Evolutionary conservation across 176 grass and related monocot genomes (phyloP).

Genomic region (Oryza glaberrima): DNA sequence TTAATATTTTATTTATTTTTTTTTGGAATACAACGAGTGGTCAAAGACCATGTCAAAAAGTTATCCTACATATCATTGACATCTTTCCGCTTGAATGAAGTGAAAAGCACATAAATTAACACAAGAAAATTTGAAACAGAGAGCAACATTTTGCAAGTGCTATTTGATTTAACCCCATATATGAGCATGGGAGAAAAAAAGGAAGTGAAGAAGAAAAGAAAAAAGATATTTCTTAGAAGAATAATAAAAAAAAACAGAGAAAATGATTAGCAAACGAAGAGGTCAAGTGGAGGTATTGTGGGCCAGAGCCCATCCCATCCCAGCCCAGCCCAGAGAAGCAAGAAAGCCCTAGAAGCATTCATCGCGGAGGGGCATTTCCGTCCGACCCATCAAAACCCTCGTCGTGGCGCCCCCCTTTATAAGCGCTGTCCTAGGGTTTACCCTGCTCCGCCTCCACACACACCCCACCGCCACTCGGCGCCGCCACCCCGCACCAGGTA

Average conservation of each 20-base stretch:
- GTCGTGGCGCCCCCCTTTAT: background rate
- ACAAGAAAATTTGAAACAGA: background rate
- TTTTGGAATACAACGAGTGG: no score
- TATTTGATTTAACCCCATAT: background rate
- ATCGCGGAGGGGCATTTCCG: slow-evolving; percentile 33
- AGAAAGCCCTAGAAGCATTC: background rate
- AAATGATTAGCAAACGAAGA: background rate
- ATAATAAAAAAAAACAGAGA: background rate
- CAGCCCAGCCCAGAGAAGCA: background rate
- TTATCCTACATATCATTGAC: background rate
- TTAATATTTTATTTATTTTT: no score
- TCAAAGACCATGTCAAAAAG: no score
- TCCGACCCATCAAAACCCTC: slow-evolving; percentile 39
- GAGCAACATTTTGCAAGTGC: background rate
- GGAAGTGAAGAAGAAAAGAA: background rate
- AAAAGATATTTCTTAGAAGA: background rate
- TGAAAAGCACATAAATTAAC: background rate
- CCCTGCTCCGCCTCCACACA: slow-evolving; percentile 12
- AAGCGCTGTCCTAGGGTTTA: slow-evolving; percentile 48
- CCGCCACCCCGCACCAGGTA: background rate
- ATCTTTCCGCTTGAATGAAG: background rate
- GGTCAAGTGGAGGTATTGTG: background rate
- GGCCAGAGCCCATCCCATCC: background rate
- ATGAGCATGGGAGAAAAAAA: background rate
- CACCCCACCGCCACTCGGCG: background rate